Evolutionary conservation across 371 early-diverging fungal genomes (phyloP).

Genomic region (Rhizopus stolonifer): DNA sequence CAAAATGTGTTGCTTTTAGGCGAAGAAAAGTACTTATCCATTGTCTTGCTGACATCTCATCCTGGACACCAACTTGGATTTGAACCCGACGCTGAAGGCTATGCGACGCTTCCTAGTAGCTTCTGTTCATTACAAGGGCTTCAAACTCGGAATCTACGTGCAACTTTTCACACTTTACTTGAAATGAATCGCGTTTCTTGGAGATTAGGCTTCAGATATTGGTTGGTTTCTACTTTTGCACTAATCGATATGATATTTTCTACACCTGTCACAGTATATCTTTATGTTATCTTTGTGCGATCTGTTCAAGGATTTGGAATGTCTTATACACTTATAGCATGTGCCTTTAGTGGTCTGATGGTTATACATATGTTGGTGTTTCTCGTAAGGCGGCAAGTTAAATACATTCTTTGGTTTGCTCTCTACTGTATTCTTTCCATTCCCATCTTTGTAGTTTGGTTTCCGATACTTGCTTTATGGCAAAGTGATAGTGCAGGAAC

Average conservation of each 20-base stretch:
- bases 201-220: constrained; percentile 38
- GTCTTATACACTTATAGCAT: constrained; percentile 37
- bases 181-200: constrained; percentile 39
- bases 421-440: constrained; percentile 39
- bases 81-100: constrained; percentile 50
- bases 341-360: constrained; percentile 33
- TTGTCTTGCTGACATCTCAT: constrained; percentile 40
- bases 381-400: constrained; percentile 37
- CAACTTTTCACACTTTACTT: constrained; percentile 40
- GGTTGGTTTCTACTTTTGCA: constrained; percentile 41
- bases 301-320: constrained; percentile 23
- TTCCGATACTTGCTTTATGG: constrained; percentile 44
- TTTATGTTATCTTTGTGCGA: constrained; percentile 39
- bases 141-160: constrained; percentile 37
- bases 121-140: constrained; percentile 38
- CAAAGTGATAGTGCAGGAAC: constrained; percentile 34
- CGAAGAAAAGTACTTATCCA: constrained; percentile 43
- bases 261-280: constrained; percentile 38
- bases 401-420: constrained; percentile 47
- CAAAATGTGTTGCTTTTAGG: constrained; percentile 44
- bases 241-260: constrained; percentile 41
- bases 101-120: constrained; percentile 38
- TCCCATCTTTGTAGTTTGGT: constrained; percentile 45
- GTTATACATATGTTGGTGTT: constrained; percentile 43
- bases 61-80: constrained; percentile 46